Base-by-base conservation (phyloP, 176 grass and related monocot genomes). In the Lolium perenne region DNA sequence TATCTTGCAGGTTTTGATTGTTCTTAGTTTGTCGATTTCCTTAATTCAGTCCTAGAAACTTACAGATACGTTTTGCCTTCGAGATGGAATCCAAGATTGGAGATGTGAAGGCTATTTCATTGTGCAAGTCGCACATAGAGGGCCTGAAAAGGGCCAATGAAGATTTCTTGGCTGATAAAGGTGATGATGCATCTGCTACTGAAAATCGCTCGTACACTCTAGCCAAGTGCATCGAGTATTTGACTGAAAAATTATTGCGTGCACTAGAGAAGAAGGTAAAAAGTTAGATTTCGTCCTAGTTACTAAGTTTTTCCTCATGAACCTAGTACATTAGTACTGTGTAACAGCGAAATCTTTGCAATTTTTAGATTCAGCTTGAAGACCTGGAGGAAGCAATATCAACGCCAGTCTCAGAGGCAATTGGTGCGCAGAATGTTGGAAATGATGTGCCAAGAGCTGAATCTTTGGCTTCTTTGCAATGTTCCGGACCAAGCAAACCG, bases 211-310 rank as follows among this genome's bases (percentile, higher is more conserved):
- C 89, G 74, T 89, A 68, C 41, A 63, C 38, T 63, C 25, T 74
- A 23, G 81, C 88, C 68, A 80, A 91, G 71, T 92, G 95, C 82
- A 91, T 96, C 79, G 85, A 95, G 66, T 84, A 73, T 51, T 67
- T 93, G 17, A 74, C 56, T 88, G 82, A 82, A 43, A 88, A 91
- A 48, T 84, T 92, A 67, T 76, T 92, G 51, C 61, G 71, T 92
- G 86, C 94, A 38, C 88, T 98, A 20, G 93, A 94, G 77, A 92
- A 93, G 85, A 98, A 95, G 97, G 94, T 98, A 98, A 80, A 60
- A 56, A 23, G 23, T 43, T 67, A 2, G 14, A 25, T 74, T 58
- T 5, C 21, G 38, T 76, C 46, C 9, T 35, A 46, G 50, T 58
- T 83, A 78, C 8, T 68, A 72, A n/a, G 1, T 29, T 78, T 71